phyloP scores from a whole-genome alignment of 2,329 filamentous ascomycete genomes.

The Penicillium occitanis region DNA sequence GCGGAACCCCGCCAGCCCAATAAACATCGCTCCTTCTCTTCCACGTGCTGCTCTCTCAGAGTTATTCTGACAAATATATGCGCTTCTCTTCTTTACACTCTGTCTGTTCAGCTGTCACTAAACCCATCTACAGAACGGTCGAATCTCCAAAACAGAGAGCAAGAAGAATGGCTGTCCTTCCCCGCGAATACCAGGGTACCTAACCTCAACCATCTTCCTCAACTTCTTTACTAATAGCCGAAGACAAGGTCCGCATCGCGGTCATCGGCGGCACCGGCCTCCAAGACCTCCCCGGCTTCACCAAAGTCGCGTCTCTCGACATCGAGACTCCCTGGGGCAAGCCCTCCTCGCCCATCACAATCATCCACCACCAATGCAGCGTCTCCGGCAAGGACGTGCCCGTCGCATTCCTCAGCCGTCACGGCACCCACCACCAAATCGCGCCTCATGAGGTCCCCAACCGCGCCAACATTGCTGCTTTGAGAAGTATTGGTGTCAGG shows the following conservation, averaged over 20 bases:
- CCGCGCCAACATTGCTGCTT: constrained; percentile 96
- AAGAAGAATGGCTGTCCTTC: constrained; percentile 54
- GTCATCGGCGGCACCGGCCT: constrained; percentile 94
- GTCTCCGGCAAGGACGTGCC: constrained; percentile 61
- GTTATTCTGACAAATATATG: not conserved
- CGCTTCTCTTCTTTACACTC: not conserved
- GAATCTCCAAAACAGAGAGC: constrained; percentile 37
- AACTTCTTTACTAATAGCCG: not conserved
- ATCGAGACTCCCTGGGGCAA: constrained; percentile 83
- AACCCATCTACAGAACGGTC: constrained; percentile 27
- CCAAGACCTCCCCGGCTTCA: constrained; percentile 81
- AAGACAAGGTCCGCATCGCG: constrained; percentile 71
- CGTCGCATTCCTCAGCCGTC: constrained; percentile 89
- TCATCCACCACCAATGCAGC: constrained; percentile 80
- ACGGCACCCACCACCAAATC: constrained; percentile 83
- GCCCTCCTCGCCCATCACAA: constrained; percentile 74
- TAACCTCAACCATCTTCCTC: not conserved
- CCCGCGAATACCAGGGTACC: constrained; percentile 59
- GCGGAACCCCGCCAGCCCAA: not conserved
- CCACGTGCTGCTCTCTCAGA: constrained; percentile 3
- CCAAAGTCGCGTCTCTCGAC: constrained; percentile 74
- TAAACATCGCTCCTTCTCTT: not conserved
- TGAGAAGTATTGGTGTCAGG: constrained; percentile 84
- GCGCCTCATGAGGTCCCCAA: constrained; percentile 93
- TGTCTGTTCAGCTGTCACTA: constrained; percentile 24